Percentiles rank a stretch among this genome's conserved stretches.
phyloP scores from a whole-genome alignment of 2,329 filamentous ascomycete species.

The Xylaria sp. region DNA sequence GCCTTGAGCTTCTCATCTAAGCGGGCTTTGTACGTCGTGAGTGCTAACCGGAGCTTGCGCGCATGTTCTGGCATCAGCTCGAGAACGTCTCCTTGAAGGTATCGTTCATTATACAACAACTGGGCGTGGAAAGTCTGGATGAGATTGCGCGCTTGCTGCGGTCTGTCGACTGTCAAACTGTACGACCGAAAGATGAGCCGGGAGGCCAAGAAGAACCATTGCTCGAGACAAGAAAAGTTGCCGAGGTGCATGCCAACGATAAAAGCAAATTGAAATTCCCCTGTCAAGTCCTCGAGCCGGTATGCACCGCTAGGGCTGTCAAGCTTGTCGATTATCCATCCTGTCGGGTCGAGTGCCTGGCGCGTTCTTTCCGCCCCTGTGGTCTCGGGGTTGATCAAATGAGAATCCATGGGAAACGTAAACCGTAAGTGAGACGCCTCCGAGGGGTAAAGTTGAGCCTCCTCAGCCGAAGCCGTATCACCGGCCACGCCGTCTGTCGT shows the following conservation, averaged over 20 bases:
- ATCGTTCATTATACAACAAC: conserved; percentile 62
- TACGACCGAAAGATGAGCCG: conserved; percentile 64
- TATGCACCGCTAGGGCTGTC: conserved; percentile 39
- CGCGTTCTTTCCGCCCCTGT: conserved; percentile 47
- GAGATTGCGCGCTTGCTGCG: conserved; percentile 59
- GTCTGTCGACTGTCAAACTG: conserved; percentile 56
- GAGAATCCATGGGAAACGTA: conserved; percentile 47
- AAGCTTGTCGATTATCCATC: conserved; percentile 58
- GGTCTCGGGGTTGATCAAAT: conserved; percentile 45
- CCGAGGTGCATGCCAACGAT: conserved; percentile 67
- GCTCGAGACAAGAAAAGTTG: conserved; percentile 69
- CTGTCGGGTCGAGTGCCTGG: conserved; percentile 55
- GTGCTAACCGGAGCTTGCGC: conserved; percentile 56
- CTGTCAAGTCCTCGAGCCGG: conserved; percentile 60
- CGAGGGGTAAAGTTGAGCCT: conserved; percentile 54
- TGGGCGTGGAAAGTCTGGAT: conserved; percentile 65
- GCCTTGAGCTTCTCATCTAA: conserved; percentile 60
- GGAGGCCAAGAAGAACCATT: conserved; percentile 69
- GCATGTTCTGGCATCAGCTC: conserved; percentile 51
- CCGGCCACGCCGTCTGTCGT: conserved; percentile 64
- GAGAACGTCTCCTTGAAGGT: conserved; percentile 59
- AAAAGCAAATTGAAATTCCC: conserved; percentile 71
- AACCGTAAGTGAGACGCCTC: conserved; percentile 42
- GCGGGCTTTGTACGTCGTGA: conserved; percentile 66
- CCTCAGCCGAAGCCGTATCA: conserved; percentile 54